These are phyloP conservation scores for Nasturtium officinale DNA, from an alignment of 345 rosid genomes.

Conservation along the genomic window DNA sequence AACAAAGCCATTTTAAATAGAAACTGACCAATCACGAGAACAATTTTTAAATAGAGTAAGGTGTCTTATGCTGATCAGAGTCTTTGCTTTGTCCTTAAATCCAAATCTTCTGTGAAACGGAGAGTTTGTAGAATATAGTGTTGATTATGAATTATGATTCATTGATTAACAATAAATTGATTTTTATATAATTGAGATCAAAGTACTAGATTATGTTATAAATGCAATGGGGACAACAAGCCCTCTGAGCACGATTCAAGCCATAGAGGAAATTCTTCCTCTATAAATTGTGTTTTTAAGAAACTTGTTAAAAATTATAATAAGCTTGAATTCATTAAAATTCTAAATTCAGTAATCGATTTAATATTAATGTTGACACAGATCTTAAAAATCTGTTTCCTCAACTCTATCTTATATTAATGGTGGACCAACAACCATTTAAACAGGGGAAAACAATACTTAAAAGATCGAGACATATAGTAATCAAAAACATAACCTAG, in stretches of 20 bases:
- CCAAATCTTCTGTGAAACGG: too few relatives aligned
- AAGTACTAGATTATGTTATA: neutral
- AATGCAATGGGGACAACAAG: too few relatives aligned
- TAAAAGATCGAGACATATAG: neutral
- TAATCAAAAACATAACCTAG: neutral
- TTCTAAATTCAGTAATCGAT: neutral
- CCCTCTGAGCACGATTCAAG: neutral
- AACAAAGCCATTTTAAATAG: too few relatives aligned
- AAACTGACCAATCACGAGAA: too few relatives aligned
- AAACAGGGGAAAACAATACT: neutral
- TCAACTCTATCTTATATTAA: too few relatives aligned
- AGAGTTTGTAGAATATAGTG: too few relatives aligned
- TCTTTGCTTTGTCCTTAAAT: too few relatives aligned
- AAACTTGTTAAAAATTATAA: too few relatives aligned
- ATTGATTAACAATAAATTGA: neutral
- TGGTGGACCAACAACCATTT: neutral
- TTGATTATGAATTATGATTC: neutral
- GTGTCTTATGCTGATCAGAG: too few relatives aligned
- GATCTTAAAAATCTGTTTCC: too few relatives aligned
- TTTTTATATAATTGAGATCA: neutral
- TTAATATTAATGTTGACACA: too few relatives aligned
- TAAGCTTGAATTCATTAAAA: neutral
- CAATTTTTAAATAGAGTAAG: too few relatives aligned
- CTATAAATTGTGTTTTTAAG: neutral
- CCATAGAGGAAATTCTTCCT: neutral